Percentiles rank a stretch among this genome's conserved stretches.
Conservation (phyloP, 345 rosid species). For the Sonneratia caseolaris region DNA sequence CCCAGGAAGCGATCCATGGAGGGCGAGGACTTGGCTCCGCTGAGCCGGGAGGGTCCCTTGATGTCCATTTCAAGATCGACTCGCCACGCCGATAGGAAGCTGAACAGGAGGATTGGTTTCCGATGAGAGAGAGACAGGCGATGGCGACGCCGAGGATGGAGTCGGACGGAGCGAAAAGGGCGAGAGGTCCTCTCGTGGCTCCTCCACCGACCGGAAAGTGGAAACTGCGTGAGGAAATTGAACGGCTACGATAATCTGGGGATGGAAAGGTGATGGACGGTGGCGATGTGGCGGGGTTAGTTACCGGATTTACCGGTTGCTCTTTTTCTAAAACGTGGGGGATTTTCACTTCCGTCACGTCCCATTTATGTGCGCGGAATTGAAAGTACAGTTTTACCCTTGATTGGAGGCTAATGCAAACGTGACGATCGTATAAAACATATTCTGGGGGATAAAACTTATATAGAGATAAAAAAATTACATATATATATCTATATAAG, state of each 20-base stretch:
- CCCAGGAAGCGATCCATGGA: slow-evolving; percentile 31
- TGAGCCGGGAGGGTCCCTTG: slow-evolving; percentile 23
- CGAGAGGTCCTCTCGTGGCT: not conserved
- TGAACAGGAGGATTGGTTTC: not conserved
- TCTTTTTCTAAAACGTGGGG: no score
- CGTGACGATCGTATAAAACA: no score
- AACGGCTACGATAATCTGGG: not conserved
- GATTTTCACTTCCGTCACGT: no score
- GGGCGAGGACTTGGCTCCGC: slow-evolving; percentile 16
- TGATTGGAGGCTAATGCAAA: no score
- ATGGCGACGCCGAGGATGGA: not conserved
- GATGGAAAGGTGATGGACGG: not conserved
- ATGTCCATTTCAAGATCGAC: slow-evolving; percentile 24
- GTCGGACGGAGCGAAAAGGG: not conserved
- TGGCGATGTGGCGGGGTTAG: not conserved
- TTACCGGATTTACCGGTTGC: not conserved
- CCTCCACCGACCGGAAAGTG: not conserved
- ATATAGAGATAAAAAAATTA: no score
- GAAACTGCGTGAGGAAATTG: not conserved
- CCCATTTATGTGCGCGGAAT: no score
- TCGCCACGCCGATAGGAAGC: not conserved
- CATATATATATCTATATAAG: no score
- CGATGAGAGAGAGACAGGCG: slow-evolving; percentile 12
- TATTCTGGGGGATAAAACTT: no score
- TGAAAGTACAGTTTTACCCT: no score